Percentiles rank a stretch among this genome's conserved stretches.
phyloP scores from a whole-genome alignment of 2,329 filamentous ascomycete genomes.

The Albifimbria verrucaria region DNA sequence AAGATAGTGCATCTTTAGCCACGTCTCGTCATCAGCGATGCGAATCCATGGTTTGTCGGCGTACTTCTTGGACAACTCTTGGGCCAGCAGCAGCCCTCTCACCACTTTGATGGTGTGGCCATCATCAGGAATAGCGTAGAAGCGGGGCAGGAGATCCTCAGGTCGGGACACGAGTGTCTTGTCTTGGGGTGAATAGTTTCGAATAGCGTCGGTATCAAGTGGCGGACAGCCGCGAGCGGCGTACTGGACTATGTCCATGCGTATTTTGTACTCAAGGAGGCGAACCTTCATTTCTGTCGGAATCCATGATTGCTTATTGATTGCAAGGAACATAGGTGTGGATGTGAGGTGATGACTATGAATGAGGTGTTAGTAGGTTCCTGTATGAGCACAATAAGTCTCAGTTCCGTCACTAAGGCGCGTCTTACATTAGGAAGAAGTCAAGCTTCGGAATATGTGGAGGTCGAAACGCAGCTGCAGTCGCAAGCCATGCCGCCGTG shows the following conservation, averaged over 20 bases:
- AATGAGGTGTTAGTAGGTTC: not conserved
- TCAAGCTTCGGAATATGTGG: conserved; percentile 71
- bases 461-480: conserved; percentile 58
- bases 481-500: conserved; percentile 46
- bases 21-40: conserved; percentile 54
- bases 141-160: conserved; percentile 44
- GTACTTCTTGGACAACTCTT: conserved; percentile 46
- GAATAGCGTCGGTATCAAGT: conserved; percentile 57
- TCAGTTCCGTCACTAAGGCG: not conserved
- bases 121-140: conserved; percentile 62
- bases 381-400: not conserved
- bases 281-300: conserved; percentile 58
- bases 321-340: conserved; percentile 67
- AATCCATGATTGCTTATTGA: conserved; percentile 62
- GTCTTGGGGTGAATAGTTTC: conserved; percentile 53
- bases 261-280: conserved; percentile 78
- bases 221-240: conserved; percentile 62
- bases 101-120: conserved; percentile 78
- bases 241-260: conserved; percentile 72
- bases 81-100: conserved; percentile 64
- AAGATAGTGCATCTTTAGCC: conserved; percentile 59
- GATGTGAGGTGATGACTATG: conserved; percentile 72
- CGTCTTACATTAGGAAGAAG: conserved; percentile 64
- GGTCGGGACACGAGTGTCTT: conserved; percentile 39
- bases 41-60: conserved; percentile 43